Evolutionary conservation across 2,329 filamentous ascomycete genomes (phyloP).

Genomic region (Verticillium dahliae): DNA sequence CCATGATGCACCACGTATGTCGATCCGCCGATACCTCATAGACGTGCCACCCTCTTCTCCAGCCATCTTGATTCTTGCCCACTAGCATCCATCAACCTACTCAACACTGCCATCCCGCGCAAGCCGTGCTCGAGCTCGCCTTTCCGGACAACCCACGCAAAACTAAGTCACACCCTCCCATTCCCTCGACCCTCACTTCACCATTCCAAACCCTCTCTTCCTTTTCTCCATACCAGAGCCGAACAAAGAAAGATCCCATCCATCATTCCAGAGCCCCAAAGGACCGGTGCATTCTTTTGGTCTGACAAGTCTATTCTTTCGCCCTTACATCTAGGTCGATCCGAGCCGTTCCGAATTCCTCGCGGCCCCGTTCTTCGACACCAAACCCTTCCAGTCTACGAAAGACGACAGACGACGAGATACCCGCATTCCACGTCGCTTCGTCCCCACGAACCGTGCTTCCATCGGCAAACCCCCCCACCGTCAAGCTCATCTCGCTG

Average conservation of each 20-base stretch:
- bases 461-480: neutral
- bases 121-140: neutral
- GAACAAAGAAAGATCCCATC: neutral
- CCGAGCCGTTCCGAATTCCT: constrained; percentile 11
- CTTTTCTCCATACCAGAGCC: constrained; percentile 1
- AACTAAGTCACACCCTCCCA: constrained; percentile 9
- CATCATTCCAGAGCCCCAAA: constrained; percentile 1
- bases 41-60: neutral
- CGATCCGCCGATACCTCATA: constrained; percentile 1
- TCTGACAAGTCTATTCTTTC: constrained; percentile 6
- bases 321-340: constrained; percentile 1
- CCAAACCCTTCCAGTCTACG: neutral
- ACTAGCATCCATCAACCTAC: neutral
- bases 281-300: constrained; percentile 3
- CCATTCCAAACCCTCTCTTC: constrained; percentile 6
- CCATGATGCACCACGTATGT: neutral
- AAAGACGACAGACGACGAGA: neutral
- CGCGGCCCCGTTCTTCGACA: constrained; percentile 6
- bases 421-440: neutral
- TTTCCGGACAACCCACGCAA: neutral
- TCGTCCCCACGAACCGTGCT: neutral
- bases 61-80: neutral
- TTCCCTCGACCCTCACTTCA: constrained; percentile 8
- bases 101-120: neutral
- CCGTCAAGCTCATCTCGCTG: neutral